Conservation (phyloP, 1,284 basidiomycete species). For the Ceratobasidium sp. region DNA sequence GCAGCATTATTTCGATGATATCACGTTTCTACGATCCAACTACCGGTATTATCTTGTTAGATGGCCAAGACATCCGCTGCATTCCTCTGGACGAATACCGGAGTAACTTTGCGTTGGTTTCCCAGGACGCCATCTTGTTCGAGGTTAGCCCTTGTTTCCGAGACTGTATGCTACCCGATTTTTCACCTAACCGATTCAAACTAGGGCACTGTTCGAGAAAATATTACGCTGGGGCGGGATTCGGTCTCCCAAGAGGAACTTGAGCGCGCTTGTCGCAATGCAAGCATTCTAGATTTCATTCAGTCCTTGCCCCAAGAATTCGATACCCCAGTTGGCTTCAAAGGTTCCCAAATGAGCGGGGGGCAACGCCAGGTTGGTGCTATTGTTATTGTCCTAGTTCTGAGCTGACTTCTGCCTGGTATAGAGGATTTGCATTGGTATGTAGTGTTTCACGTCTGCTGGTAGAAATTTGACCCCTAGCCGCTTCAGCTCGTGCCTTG, state of each 20-base stretch:
- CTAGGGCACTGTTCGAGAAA: constrained; percentile 53
- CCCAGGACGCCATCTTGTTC: constrained; percentile 59
- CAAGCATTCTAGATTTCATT: constrained; percentile 58
- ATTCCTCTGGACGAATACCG: constrained; percentile 54
- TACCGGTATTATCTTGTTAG: constrained; percentile 55
- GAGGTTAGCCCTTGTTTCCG: constrained; percentile 44
- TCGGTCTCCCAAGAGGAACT: constrained; percentile 55
- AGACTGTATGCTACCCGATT: background rate
- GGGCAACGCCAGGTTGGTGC: constrained; percentile 56
- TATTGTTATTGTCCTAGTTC: no score
- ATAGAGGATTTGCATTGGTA: constrained; percentile 56
- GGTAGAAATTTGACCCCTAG: no score
- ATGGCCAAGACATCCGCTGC: constrained; percentile 55
- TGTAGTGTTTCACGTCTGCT: no score
- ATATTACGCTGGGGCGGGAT: constrained; percentile 51
- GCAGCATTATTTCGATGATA: constrained; percentile 54
- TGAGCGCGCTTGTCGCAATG: constrained; percentile 52
- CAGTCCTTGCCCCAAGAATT: constrained; percentile 56
- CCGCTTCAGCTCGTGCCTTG: constrained; percentile 56
- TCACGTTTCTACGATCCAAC: constrained; percentile 59
- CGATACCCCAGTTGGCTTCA: constrained; percentile 58
- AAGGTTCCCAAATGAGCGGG: constrained; percentile 68
- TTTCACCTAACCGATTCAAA: no score
- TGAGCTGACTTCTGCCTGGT: background rate
- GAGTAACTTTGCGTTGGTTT: constrained; percentile 57